Conservation (phyloP, 2,329 filamentous ascomycete species). For the Emergomyces pasteurianus region DNA sequence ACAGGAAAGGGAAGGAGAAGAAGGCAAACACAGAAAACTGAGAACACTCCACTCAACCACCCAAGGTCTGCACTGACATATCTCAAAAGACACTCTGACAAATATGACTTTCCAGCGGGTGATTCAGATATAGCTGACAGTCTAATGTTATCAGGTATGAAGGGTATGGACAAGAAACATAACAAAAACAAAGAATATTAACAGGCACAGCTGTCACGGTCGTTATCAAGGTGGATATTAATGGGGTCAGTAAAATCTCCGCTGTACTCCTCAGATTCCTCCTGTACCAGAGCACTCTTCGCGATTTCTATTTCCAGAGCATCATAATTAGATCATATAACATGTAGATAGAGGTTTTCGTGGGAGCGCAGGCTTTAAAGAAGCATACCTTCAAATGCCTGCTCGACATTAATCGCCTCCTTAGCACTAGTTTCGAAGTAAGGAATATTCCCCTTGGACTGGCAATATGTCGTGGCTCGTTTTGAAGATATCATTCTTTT, state of each 20-base stretch:
- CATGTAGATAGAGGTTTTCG: conserved; percentile 6
- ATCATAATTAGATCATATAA: conserved; percentile 1
- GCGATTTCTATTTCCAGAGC: conserved; percentile 61
- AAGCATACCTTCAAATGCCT: conserved; percentile 57
- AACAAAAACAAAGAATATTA: conserved; percentile 35
- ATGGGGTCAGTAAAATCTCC: conserved; percentile 97
- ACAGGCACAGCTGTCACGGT: conserved; percentile 86
- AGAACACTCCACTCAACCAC: background rate
- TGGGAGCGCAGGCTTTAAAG: background rate
- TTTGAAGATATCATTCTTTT: conserved; percentile 95
- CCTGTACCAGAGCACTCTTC: conserved; percentile 85
- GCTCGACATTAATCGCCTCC: conserved; percentile 96
- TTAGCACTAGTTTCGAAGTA: conserved; percentile 99
- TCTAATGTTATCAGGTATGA: background rate
- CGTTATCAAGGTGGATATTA: conserved; percentile 92
- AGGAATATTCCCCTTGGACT: conserved; percentile 91
- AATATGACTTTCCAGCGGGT: no score
- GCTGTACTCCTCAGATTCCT: conserved; percentile 95
- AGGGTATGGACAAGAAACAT: background rate
- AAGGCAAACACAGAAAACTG: background rate
- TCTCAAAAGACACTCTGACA: no score
- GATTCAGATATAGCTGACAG: background rate
- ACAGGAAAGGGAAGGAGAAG: background rate
- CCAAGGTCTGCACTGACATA: background rate
- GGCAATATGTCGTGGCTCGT: conserved; percentile 92